Evolutionary conservation across 495 filamentous ascomycete genomes (phyloP), one percentile per base, ranked within the genome.

Genomic region (Penicillium silybi): DNA sequence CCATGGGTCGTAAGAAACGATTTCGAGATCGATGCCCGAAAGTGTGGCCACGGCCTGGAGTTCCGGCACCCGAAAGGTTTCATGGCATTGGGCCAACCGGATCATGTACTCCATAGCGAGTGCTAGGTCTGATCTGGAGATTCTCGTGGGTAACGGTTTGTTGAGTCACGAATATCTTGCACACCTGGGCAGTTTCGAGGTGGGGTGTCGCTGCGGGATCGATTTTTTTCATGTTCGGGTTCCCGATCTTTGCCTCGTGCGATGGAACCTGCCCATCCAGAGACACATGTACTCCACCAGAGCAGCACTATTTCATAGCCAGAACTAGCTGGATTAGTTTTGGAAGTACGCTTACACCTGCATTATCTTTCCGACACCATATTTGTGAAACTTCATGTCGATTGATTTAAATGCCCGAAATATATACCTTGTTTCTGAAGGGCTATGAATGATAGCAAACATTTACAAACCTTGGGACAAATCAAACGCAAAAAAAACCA

Each of bases 21-120:
- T 77, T 48, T 90, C 78, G 2, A 97, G 54, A 29, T 88, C 73
- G 18, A 93, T 71, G 9, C 79, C 76, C 75, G 13, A 95, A 64
- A 6, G 81, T 65, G 81, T 65, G 6, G 93, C 92, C 17, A 97
- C 69, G 18, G 93, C 83, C 61, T 92, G 71, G n/a, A 97, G 77
- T 68, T 99, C 93, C 8, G 92, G 79, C 50, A 80, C 79, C 46
- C 92, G 87, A 65, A 99, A 99, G 13, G 81, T 86, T 75, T 97
- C 90, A 65, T 97, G 91, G 45, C 79, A 75, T 66, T 97, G 95
- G 10, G 85, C 89, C 63, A 97, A 90, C 54, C 92, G 87, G 51
- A 99, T 85, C 41, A 99, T 81, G 59, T 87, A 97, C 50, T 93
- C 83, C 81, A 89, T 85, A 41, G 16, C 39, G 46, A 42, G 0